These are phyloP conservation scores for Botrytis elliptica DNA, from an alignment of 2,329 filamentous ascomycete genomes.

Conservation along the genomic window DNA sequence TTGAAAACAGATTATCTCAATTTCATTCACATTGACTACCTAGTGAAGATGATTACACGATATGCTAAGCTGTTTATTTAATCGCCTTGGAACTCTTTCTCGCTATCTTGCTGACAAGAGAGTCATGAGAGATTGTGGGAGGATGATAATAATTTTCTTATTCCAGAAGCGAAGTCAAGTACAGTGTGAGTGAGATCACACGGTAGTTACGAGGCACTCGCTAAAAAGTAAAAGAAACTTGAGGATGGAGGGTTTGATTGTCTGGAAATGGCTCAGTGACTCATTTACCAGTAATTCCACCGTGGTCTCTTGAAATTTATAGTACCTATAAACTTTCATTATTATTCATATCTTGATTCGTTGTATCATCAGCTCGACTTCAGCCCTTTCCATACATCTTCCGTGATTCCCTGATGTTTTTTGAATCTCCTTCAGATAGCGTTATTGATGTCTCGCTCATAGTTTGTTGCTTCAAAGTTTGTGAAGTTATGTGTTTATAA, in stretches of 20 bases:
- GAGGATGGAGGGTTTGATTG: background rate
- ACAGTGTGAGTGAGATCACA: accelerated
- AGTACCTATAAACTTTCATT: no score
- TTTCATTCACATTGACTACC: no score
- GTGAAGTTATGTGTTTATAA: accelerated
- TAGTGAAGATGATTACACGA: background rate
- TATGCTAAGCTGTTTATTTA: background rate
- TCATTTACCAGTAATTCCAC: background rate
- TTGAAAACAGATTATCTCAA: background rate
- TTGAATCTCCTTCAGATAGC: no score
- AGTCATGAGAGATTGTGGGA: background rate
- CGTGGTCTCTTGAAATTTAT: background rate
- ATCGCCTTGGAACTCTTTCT: background rate
- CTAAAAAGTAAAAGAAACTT: background rate
- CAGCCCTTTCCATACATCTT: background rate
- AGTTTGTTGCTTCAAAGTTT: background rate
- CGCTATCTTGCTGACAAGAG: background rate
- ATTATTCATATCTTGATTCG: background rate
- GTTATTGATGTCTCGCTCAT: background rate
- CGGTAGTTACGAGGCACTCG: background rate
- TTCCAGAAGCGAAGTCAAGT: background rate
- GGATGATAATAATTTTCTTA: background rate
- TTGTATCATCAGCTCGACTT: background rate
- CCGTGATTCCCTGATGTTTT: background rate
- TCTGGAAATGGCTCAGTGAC: background rate